Percentiles rank a stretch among this genome's conserved stretches.
Evolutionary conservation across 768 basidiomycete genomes (phyloP).

Genomic region (Amanita pallidorosea): DNA sequence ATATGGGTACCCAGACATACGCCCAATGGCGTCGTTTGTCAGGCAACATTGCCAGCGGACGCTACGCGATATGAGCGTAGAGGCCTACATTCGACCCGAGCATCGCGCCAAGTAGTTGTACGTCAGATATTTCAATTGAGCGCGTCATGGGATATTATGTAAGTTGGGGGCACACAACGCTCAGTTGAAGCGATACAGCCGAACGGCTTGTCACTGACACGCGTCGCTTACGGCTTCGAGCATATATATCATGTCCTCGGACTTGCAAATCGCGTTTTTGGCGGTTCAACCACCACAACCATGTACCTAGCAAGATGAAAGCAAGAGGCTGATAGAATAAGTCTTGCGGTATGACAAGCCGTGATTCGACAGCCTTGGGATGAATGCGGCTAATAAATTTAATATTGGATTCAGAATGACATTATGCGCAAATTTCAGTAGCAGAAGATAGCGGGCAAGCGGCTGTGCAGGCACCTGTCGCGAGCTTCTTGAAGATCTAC

Average conservation of each 20-base stretch:
- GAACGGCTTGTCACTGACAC: too few species aligned
- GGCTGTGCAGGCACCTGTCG: conserved; percentile 20
- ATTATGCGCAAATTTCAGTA: conserved; percentile 16
- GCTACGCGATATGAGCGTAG: neutral
- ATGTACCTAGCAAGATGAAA: neutral
- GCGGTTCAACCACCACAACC: neutral
- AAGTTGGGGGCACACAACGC: too few species aligned
- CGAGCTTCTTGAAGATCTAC: conserved; percentile 43
- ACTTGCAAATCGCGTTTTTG: neutral
- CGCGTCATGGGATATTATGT: too few species aligned
- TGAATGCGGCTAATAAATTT: neutral
- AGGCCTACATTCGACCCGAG: too few species aligned
- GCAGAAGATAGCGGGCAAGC: conserved; percentile 24
- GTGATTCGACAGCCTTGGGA: neutral
- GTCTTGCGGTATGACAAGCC: neutral
- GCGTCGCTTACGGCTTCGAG: neutral
- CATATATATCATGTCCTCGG: neutral
- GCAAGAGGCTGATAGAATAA: neutral
- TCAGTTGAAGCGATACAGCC: too few species aligned
- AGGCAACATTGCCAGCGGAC: conserved; percentile 11
- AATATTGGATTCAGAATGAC: conserved; percentile 1
- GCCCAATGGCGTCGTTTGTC: conserved; percentile 34
- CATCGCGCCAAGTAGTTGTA: too few species aligned
- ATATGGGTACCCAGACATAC: conserved; percentile 55
- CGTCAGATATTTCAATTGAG: too few species aligned